Percentiles rank a stretch among this genome's conserved stretches.
These are phyloP conservation scores for Tritrichomonas musculus DNA, from an alignment of 208 protist species.

Conservation along the genomic window DNA sequence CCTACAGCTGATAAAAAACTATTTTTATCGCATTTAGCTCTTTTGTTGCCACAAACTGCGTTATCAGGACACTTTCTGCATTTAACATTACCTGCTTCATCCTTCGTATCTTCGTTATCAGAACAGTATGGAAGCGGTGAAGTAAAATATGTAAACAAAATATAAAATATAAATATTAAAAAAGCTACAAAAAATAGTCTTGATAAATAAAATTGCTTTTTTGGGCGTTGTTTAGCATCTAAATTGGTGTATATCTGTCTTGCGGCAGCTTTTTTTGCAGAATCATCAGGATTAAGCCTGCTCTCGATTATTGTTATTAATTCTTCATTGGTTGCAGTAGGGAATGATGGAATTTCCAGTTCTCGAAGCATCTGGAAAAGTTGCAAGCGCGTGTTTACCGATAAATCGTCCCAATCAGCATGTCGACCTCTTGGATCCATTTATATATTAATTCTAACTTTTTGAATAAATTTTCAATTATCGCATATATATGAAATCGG, in stretches of 20 bases:
- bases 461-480: no score
- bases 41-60: not conserved
- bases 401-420: not conserved
- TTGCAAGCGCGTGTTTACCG: not conserved
- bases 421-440: not conserved
- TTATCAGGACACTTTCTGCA: not conserved
- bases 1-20: not conserved
- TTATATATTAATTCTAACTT: no score
- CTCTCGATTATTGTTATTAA: not conserved
- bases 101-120: not conserved
- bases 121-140: not conserved
- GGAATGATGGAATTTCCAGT: not conserved
- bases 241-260: not conserved
- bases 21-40: not conserved
- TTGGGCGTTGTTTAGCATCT: not conserved
- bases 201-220: not conserved
- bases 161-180: not conserved
- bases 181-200: not conserved
- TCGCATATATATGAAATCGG: no score
- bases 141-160: not conserved
- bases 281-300: not conserved
- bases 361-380: not conserved
- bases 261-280: not conserved
- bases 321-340: not conserved
- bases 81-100: no score